Base-by-base conservation (phyloP, 352 stramenopile species). In the Phytophthora ramorum region DNA sequence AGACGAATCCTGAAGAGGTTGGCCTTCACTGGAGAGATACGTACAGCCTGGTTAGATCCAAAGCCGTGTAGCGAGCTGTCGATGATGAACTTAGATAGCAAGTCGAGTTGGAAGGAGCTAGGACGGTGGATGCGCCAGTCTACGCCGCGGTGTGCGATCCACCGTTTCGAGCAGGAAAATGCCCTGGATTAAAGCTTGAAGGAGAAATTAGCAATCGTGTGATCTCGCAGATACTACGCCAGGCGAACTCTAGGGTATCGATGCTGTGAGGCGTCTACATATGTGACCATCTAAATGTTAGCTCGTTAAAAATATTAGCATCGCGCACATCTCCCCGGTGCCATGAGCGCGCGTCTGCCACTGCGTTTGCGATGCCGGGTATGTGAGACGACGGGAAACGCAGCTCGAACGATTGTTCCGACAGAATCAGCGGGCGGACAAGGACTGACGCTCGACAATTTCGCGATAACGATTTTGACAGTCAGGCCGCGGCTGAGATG, bases 401-500 rank as follows among this genome's bases (percentile, higher is more conserved):
- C 2, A 45, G 28, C 4, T 7, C 19, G 5, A 17, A 26, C 19
- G 7, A 10, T 9, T 24, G 19, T 13, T 58, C 45, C 57, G 37
- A 65, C 0, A 64, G 8, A n/a, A 52, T 32, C 26, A 32, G 7
- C 26, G 7, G 40, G 4, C 38, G 1, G 17, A 50, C 45, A 12
- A 61, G 7, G 0, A 35, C 28, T 45, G 64, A 58, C 0, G 58
- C 52, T 3, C 52, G 52, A 0, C 52, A 13, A 14, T 73, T 73
- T 5, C 13, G 37, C 4, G 43, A 40, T 2, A 12, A 5, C 34
- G 17, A 17, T 17, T 40, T 44, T 0, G 45, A 35, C 4, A 66
- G 58, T 54, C 66, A 74, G 7, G 59, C 34, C 0, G 66, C 44
- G 4, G 32, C 53, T 0, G 68, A 69, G 0, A 44, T 69, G 32